Evolutionary conservation across 2,329 filamentous ascomycete genomes (phyloP).

Genomic region (Iodosphaeria phyllophila): DNA sequence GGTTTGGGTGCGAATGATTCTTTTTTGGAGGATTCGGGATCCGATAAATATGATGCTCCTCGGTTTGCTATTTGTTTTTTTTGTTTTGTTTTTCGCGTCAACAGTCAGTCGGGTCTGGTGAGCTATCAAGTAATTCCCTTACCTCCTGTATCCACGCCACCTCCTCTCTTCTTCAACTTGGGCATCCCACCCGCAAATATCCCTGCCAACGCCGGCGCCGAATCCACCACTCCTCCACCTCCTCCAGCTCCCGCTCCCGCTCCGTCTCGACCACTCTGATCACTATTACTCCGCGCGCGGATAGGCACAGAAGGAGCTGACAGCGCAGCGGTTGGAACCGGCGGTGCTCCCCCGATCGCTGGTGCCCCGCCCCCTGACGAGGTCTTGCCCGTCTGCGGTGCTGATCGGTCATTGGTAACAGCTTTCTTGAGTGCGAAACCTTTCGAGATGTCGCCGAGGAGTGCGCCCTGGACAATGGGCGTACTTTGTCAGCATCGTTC

Average conservation of each 20-base stretch:
- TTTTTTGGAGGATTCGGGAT: slow-evolving; percentile 40
- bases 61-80: slow-evolving; percentile 42
- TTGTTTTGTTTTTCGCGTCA: neutral
- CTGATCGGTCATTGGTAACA: slow-evolving; percentile 82
- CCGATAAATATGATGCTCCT: slow-evolving; percentile 60
- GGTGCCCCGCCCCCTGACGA: slow-evolving; percentile 36
- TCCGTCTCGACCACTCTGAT: slow-evolving; percentile 34
- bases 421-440: slow-evolving; percentile 67
- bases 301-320: slow-evolving; percentile 58
- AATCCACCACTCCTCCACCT: slow-evolving; percentile 33
- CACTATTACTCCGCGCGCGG: slow-evolving; percentile 70
- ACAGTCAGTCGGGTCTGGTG: slow-evolving; percentile 1
- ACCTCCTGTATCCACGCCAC: slow-evolving; percentile 58
- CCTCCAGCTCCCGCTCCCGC: slow-evolving; percentile 17
- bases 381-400: slow-evolving; percentile 45
- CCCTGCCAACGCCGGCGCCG: slow-evolving; percentile 67
- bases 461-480: slow-evolving; percentile 43
- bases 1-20: slow-evolving; percentile 29
- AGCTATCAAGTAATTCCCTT: slow-evolving; percentile 7
- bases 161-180: slow-evolving; percentile 75
- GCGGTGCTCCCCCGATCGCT: slow-evolving; percentile 57
- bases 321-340: slow-evolving; percentile 54
- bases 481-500: slow-evolving; percentile 6
- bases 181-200: slow-evolving; percentile 91
- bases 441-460: slow-evolving; percentile 76